A percentile compares a stretch with the other conserved stretches of the same genome.
These are phyloP conservation scores for Teunomyces tritomae DNA, from an alignment of 805 yeast genomes.

Conservation along the genomic window DNA sequence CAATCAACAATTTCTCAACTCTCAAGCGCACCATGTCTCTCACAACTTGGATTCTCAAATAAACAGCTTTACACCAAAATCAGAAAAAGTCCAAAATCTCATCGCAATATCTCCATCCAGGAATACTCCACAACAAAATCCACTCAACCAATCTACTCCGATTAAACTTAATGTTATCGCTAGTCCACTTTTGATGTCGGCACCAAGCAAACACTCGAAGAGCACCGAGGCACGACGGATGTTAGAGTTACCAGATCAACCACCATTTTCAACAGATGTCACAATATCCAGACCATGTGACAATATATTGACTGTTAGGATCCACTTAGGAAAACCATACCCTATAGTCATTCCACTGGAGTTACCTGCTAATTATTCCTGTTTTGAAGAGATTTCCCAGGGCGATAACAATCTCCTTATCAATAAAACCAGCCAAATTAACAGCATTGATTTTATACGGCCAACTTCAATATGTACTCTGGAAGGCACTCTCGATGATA, in stretches of 20 bases:
- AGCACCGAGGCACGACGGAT: neutral
- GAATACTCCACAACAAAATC: neutral
- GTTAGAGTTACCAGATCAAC: neutral
- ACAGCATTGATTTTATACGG: neutral
- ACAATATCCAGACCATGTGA: neutral
- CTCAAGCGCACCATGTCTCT: neutral
- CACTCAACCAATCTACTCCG: neutral
- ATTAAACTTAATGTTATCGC: neutral
- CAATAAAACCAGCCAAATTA: neutral
- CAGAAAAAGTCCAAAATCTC: neutral
- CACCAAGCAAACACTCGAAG: conserved; percentile 1
- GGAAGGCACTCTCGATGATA: neutral
- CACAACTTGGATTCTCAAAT: neutral
- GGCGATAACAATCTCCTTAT: neutral
- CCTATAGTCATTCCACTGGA: neutral
- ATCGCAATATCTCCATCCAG: neutral
- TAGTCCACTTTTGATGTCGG: neutral
- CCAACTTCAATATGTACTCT: neutral
- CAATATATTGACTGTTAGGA: neutral
- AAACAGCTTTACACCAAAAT: neutral
- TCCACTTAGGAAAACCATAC: neutral
- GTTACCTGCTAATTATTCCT: neutral
- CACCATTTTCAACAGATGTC: neutral
- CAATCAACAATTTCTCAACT: neutral
- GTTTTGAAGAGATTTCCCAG: neutral